These are phyloP conservation scores for Inonotus hispidus DNA, from an alignment of 1,284 basidiomycete genomes.

Conservation along the genomic window DNA sequence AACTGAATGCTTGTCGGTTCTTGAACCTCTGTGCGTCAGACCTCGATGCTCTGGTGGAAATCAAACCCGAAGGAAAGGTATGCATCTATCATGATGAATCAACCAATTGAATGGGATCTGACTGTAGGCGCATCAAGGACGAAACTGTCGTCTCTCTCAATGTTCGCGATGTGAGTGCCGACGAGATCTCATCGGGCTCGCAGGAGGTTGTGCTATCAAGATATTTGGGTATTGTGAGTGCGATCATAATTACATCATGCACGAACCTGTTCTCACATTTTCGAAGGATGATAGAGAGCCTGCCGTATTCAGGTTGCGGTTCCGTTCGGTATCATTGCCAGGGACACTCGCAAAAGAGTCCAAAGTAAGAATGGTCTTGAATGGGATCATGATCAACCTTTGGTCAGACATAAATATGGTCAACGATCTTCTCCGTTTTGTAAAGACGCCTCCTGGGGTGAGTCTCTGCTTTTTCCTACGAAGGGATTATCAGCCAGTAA, in stretches of 20 bases:
- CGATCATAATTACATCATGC: not conserved
- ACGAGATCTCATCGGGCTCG: slow-evolving; percentile 31
- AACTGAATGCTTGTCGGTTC: not conserved
- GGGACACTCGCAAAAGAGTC: slow-evolving; percentile 78
- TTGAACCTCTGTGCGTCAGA: slow-evolving; percentile 59
- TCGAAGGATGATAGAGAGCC: slow-evolving; percentile 34
- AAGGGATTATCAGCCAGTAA: no score
- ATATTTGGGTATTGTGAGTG: slow-evolving; percentile 1
- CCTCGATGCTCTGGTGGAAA: slow-evolving; percentile 57
- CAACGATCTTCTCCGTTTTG: slow-evolving; percentile 59
- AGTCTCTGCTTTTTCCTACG: slow-evolving; percentile 30
- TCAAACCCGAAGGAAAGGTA: slow-evolving; percentile 68
- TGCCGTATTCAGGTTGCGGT: slow-evolving; percentile 58
- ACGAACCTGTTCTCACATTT: not conserved
- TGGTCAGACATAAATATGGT: slow-evolving; percentile 64
- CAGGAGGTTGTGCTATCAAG: not conserved
- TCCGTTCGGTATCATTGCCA: slow-evolving; percentile 62
- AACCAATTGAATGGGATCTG: not conserved
- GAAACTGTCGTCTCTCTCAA: slow-evolving; percentile 63
- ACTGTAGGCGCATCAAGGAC: slow-evolving; percentile 39
- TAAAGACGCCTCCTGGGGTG: slow-evolving; percentile 85
- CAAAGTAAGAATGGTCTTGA: slow-evolving; percentile 58
- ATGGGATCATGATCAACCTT: slow-evolving; percentile 61
- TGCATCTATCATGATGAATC: slow-evolving; percentile 17
- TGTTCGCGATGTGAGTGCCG: slow-evolving; percentile 56